Evolutionary conservation across 2,329 filamentous ascomycete species (phyloP).

Genomic region (Venturia effusa): DNA sequence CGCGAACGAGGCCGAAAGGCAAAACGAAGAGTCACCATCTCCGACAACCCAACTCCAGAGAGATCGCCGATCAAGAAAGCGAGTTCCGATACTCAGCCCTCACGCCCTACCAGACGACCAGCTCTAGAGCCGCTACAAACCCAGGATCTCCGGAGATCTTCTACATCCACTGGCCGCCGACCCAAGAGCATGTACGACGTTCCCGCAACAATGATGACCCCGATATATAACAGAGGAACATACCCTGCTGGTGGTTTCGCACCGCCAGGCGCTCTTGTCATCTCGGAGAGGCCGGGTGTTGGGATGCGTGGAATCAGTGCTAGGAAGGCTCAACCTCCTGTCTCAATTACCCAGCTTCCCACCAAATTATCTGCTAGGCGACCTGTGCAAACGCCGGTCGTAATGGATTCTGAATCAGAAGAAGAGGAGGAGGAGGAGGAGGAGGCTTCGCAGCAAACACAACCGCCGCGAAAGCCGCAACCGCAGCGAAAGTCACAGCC

Average conservation of each 20-base stretch:
- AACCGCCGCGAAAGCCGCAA: background rate
- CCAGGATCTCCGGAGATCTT: background rate
- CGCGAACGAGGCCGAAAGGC: slow-evolving; percentile 1
- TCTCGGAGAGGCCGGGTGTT: background rate
- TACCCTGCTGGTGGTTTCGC: background rate
- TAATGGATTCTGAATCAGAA: background rate
- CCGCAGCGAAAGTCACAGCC: background rate
- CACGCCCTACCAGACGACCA: background rate
- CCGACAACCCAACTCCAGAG: background rate
- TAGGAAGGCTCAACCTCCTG: background rate
- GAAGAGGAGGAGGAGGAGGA: background rate
- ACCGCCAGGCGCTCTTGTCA: background rate
- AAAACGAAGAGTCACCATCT: background rate
- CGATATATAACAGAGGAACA: background rate
- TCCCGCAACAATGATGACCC: background rate
- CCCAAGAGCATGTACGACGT: slow-evolving; percentile 9
- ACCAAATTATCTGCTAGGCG: background rate
- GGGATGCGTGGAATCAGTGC: background rate
- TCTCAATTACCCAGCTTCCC: background rate
- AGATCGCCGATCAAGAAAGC: slow-evolving; percentile 8
- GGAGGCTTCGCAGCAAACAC: background rate
- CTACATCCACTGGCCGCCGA: background rate
- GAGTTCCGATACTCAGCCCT: background rate
- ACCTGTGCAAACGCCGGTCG: background rate
- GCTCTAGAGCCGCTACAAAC: background rate